Evolutionary conservation across 495 filamentous ascomycete genomes (phyloP).

Genomic region (Annulohypoxylon maeteangense): DNA sequence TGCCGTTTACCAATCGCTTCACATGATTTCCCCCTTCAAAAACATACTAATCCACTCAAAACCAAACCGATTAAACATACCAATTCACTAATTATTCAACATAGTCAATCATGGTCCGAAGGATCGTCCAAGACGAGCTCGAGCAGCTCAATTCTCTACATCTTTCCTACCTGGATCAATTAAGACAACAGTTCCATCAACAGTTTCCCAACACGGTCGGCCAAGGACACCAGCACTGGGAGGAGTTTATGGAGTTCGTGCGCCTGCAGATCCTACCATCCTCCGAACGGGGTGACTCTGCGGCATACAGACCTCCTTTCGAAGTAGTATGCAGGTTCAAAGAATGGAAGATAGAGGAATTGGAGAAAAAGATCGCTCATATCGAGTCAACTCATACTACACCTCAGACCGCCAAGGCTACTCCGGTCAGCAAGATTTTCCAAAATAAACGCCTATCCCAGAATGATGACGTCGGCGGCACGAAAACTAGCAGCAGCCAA

Average conservation of each 20-base stretch:
- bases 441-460: neutral
- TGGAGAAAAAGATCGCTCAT: neutral
- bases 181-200: neutral
- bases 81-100: neutral
- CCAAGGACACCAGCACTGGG: neutral
- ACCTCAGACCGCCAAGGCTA: neutral
- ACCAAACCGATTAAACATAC: no score
- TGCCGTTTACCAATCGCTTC: no score
- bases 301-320: neutral
- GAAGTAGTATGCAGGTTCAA: constrained; percentile 11
- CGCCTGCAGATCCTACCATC: neutral
- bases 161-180: neutral
- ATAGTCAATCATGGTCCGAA: neutral
- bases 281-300: neutral
- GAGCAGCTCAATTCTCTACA: constrained; percentile 4
- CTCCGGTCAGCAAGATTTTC: neutral
- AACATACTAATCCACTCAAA: no score
- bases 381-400: neutral
- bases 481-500: neutral
- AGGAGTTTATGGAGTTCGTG: constrained; percentile 6
- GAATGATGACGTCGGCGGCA: neutral
- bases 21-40: no score
- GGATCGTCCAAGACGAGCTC: neutral
- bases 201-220: constrained; percentile 1
- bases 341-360: constrained; percentile 11